Evolutionary conservation across 108 stramenopile species (phyloP).

Genomic region (Cyclotella atomus): DNA sequence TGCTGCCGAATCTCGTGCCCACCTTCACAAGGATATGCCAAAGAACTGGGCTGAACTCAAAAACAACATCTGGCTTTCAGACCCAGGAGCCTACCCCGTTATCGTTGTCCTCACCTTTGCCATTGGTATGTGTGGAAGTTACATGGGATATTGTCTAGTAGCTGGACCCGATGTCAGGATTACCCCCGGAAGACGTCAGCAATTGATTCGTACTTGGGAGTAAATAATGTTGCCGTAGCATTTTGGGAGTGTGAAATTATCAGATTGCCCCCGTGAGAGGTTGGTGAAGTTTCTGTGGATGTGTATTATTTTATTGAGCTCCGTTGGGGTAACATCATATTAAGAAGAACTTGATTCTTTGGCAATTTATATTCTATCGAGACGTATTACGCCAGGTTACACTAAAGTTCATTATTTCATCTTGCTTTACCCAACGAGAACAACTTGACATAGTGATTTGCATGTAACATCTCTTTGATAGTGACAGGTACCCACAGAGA

Average conservation of each 20-base stretch:
- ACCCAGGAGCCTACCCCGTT: conserved; percentile 77
- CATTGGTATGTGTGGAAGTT: conserved; percentile 41
- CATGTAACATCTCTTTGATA: too few species aligned
- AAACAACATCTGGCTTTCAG: conserved; percentile 64
- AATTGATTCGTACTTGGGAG: conserved; percentile 65
- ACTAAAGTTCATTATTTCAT: too few species aligned
- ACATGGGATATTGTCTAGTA: conserved; percentile 33
- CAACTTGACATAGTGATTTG: too few species aligned
- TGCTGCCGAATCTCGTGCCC: conserved; percentile 50
- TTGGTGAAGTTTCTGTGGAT: background rate
- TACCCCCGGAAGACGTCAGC: conserved; percentile 53
- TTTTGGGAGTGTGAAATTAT: background rate
- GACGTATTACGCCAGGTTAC: too few species aligned
- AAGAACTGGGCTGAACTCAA: conserved; percentile 33
- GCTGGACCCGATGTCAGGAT: conserved; percentile 64
- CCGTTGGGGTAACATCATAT: conserved; percentile 8
- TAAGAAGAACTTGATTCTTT: background rate
- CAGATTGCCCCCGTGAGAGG: background rate
- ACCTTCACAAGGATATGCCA: conserved; percentile 44
- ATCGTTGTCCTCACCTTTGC: conserved; percentile 60
- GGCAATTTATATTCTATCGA: background rate
- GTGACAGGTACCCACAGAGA: too few species aligned
- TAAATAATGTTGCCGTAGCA: conserved; percentile 10
- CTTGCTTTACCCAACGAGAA: too few species aligned
- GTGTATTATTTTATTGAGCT: conserved; percentile 1